Conservation (phyloP, 2,329 filamentous ascomycete species). For the Xylariaceae sp. region DNA sequence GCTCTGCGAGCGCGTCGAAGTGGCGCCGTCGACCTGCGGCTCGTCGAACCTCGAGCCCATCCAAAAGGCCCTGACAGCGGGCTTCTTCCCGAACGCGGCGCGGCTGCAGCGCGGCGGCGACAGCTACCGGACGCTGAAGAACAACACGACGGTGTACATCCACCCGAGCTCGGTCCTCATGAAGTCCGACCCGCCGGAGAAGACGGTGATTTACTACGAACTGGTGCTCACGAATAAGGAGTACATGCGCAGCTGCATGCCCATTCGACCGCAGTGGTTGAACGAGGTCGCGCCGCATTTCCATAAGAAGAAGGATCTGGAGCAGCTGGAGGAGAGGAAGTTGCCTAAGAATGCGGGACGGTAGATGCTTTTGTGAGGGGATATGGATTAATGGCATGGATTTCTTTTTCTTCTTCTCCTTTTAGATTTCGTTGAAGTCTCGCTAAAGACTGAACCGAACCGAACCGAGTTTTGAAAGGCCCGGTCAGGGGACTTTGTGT, state of each 20-base stretch:
- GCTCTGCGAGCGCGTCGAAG: slow-evolving; percentile 89
- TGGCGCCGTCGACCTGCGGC: slow-evolving; percentile 64
- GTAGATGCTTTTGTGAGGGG: background rate
- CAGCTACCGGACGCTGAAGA: slow-evolving; percentile 88
- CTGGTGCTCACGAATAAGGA: slow-evolving; percentile 80
- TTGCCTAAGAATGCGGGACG: slow-evolving; percentile 49
- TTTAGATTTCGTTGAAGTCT: too few relatives aligned
- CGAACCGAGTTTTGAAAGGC: too few relatives aligned
- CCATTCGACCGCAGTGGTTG: slow-evolving; percentile 78
- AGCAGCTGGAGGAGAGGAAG: slow-evolving; percentile 75
- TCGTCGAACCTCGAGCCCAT: slow-evolving; percentile 70
- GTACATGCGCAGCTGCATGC: slow-evolving; percentile 85
- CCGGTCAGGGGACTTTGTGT: too few relatives aligned
- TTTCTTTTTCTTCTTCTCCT: too few relatives aligned
- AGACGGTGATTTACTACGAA: slow-evolving; percentile 85
- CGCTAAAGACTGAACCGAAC: too few relatives aligned
- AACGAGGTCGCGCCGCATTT: slow-evolving; percentile 89
- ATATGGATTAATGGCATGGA: too few relatives aligned
- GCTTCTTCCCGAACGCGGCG: slow-evolving; percentile 92
- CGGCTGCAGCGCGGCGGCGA: slow-evolving; percentile 77
- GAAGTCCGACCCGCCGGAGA: slow-evolving; percentile 66
- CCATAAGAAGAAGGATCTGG: slow-evolving; percentile 86
- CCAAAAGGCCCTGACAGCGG: slow-evolving; percentile 80
- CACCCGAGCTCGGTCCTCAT: slow-evolving; percentile 82
- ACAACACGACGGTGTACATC: slow-evolving; percentile 80